Percentiles rank a stretch among this genome's conserved stretches.
Conservation (phyloP, 116 monocot genomes). For the Cymodocea nodosa region DNA sequence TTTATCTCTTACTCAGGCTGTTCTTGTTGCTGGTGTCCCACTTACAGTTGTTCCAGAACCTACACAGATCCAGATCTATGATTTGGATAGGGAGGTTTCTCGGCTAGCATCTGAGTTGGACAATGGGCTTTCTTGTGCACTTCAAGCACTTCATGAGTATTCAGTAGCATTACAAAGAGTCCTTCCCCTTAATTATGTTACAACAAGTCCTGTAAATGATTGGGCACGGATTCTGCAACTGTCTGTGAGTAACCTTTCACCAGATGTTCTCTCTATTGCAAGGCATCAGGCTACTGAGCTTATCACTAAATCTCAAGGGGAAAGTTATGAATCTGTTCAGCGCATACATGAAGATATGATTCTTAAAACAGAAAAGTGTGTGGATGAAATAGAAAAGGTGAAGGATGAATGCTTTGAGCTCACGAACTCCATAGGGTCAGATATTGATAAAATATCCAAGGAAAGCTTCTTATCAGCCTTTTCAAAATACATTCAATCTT, state of each 20-base stretch:
- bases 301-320: constrained; percentile 45
- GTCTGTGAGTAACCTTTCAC: constrained; percentile 55
- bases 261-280: constrained; percentile 58
- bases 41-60: constrained; percentile 95
- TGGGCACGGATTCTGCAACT: constrained; percentile 78
- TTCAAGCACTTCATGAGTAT: constrained; percentile 62
- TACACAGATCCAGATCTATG: constrained; percentile 68
- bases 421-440: constrained; percentile 45
- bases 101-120: constrained; percentile 53
- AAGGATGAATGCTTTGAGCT: constrained; percentile 51
- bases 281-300: constrained; percentile 63
- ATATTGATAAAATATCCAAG: constrained; percentile 58
- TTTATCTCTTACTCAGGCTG: constrained; percentile 71
- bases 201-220: constrained; percentile 62
- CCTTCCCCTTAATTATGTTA: constrained; percentile 68
- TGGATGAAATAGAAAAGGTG: constrained; percentile 41
- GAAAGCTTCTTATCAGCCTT: constrained; percentile 52
- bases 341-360: constrained; percentile 55
- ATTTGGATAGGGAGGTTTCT: constrained; percentile 78
- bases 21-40: constrained; percentile 65
- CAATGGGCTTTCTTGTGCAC: constrained; percentile 45
- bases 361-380: constrained; percentile 42
- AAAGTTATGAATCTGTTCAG: constrained; percentile 39
- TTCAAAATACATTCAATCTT: constrained; percentile 58
- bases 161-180: constrained; percentile 61